phyloP scores from a whole-genome alignment of 2,329 filamentous ascomycete species.

The Alternaria alternata region DNA sequence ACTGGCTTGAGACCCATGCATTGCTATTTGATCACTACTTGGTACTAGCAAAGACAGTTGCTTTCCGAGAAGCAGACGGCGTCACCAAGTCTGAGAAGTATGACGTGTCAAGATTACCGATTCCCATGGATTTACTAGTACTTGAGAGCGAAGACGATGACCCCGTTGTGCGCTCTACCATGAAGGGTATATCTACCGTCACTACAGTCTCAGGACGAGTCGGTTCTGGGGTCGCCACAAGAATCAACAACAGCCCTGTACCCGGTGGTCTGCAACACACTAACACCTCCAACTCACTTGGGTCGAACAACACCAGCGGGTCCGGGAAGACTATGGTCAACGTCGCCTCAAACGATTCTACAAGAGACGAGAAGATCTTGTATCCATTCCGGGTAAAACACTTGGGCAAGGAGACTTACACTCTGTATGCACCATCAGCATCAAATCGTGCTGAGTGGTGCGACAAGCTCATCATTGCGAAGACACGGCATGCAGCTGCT shows the following conservation, averaged over 20 bases:
- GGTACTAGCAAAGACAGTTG: slow-evolving; percentile 82
- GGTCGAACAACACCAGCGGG: slow-evolving; percentile 56
- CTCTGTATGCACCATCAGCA: slow-evolving; percentile 80
- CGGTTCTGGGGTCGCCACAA: slow-evolving; percentile 62
- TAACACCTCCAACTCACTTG: slow-evolving; percentile 69
- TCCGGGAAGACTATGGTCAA: slow-evolving; percentile 61
- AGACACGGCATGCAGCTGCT: slow-evolving; percentile 89
- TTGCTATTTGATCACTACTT: slow-evolving; percentile 97
- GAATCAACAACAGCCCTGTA: slow-evolving; percentile 53
- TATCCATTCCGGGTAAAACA: slow-evolving; percentile 98
- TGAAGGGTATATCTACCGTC: slow-evolving; percentile 73
- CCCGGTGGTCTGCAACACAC: slow-evolving; percentile 69
- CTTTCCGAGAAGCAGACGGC: slow-evolving; percentile 71
- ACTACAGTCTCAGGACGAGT: slow-evolving; percentile 55
- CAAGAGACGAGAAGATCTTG: slow-evolving; percentile 77
- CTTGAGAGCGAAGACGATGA: slow-evolving; percentile 94
- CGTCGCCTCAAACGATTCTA: slow-evolving; percentile 58
- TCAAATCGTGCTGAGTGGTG: slow-evolving; percentile 88
- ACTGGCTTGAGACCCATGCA: slow-evolving; percentile 92
- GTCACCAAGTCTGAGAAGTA: slow-evolving; percentile 82
- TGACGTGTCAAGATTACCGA: slow-evolving; percentile 93
- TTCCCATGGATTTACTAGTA: slow-evolving; percentile 94
- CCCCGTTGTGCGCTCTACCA: slow-evolving; percentile 79
- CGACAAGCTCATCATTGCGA: slow-evolving; percentile 90
- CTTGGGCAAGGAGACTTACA: slow-evolving; percentile 91